A percentile compares a stretch with the other conserved stretches of the same genome.
phyloP scores from a whole-genome alignment of 148 eudicot species.

The Rhododendron henanense region DNA sequence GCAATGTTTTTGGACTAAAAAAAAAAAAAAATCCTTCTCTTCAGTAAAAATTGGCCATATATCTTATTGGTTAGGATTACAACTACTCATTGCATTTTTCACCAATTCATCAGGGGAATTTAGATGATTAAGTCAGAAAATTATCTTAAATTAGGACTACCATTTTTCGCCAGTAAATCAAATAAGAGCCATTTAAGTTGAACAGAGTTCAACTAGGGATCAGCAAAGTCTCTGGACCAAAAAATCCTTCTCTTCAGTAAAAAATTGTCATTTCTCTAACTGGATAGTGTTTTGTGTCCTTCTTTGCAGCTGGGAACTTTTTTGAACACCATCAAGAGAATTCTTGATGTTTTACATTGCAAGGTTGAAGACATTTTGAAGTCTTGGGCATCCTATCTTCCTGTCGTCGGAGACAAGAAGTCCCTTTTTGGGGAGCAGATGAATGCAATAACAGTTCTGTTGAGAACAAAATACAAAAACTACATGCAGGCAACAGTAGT shows the following conservation, averaged over 20 bases:
- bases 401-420: constrained; percentile 53
- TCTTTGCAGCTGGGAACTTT: constrained; percentile 67
- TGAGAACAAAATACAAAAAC: constrained; percentile 82
- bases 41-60: too few species aligned
- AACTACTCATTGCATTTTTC: background rate
- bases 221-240: background rate
- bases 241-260: background rate
- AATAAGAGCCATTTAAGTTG: background rate
- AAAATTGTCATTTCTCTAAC: background rate
- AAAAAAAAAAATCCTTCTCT: too few species aligned
- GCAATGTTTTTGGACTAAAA: too few species aligned
- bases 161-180: background rate
- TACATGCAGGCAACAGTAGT: constrained; percentile 74
- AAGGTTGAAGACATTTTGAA: constrained; percentile 68
- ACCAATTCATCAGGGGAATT: background rate
- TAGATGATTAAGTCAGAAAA: background rate
- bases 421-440: constrained; percentile 76
- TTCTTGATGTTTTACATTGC: constrained; percentile 73
- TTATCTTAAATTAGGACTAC: background rate
- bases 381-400: constrained; percentile 75
- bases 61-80: too few species aligned
- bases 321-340: constrained; percentile 76
- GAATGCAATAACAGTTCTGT: constrained; percentile 64
- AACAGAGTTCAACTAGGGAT: background rate
- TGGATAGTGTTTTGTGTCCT: background rate